Base-by-base conservation (phyloP, 2,329 filamentous ascomycete species). In the Calonectria hawksworthii region DNA sequence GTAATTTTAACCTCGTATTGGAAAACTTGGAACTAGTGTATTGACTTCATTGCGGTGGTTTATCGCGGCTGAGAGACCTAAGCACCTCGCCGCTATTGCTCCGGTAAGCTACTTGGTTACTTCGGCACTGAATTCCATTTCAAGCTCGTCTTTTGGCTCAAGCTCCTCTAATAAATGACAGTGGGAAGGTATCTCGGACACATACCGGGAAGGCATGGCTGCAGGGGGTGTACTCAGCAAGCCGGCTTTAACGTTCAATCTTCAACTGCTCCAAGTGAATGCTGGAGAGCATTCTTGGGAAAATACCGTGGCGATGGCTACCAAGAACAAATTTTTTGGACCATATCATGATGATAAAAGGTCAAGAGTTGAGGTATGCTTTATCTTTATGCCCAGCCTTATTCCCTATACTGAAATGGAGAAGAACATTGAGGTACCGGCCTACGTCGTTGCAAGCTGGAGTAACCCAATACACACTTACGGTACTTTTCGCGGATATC, bases 401-500 rank as follows among this genome's bases (percentile, higher is more conserved):
- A n/a, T n/a, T n/a, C n/a, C n/a, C n/a, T n/a, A n/a, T 4, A 26
- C 10, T 6, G 47, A 26, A 23, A 51, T 11, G 7, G 13, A 11
- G 26, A 47, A 61, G 51, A 50, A 69, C 10, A 70, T 70, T 14
- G 16, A 61, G 14, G 52, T 50, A n/a, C 68, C 68, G 3, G 26
- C 44, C 7, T 70, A 70, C 28, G 54, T 70, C 38, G n/a, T 38
- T 4, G 68, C 54, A n/a, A 63, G 54, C 34, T 70, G 54, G 52
- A 36, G 38, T 5, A 70, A 51, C 30, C 38, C 52, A 5, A 34
- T 64, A 3, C 68, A 70, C 41, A 34, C 54, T 11, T 26, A 23
- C 21, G 68, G 68, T 4, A 63, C 68, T 10, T 70, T 70, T 23
- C 34, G 67, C 13, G 67, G 67, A 11, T 69, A 61, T 50, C 34